Conservation (phyloP, 148 eudicot genomes). For the Heliosperma pusillum region DNA sequence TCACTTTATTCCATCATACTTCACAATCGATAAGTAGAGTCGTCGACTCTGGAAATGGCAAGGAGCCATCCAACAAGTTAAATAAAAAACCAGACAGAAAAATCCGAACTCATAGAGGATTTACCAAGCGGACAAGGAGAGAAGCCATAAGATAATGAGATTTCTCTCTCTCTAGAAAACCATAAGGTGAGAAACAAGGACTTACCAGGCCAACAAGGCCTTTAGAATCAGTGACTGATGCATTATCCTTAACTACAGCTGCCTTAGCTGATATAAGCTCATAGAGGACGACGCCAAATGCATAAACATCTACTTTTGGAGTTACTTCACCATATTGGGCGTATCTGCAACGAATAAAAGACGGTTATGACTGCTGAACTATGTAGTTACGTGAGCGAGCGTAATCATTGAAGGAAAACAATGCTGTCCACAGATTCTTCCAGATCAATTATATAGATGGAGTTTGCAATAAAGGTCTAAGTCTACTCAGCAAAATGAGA, state of each 20-base stretch:
- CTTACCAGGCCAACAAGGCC: conserved; percentile 88
- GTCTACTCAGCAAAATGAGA: neutral
- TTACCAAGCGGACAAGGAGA: too few relatives aligned
- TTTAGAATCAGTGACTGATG: conserved; percentile 53
- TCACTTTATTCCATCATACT: neutral
- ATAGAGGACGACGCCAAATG: conserved; percentile 90
- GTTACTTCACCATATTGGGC: conserved; percentile 86
- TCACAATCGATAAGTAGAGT: neutral
- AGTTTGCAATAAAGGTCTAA: neutral
- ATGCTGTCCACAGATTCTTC: neutral
- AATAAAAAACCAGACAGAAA: too few relatives aligned
- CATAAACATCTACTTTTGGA: conserved; percentile 91
- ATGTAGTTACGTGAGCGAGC: neutral
- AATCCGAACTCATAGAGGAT: too few relatives aligned
- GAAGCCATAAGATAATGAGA: neutral
- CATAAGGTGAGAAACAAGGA: neutral
- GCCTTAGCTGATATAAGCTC: conserved; percentile 95
- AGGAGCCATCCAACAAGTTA: neutral
- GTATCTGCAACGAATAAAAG: conserved; percentile 42
- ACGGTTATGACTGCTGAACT: neutral
- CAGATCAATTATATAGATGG: neutral
- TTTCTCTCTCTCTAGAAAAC: neutral
- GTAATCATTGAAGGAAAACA: neutral
- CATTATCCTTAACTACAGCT: conserved; percentile 66
- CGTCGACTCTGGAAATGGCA: neutral